phyloP scores from a whole-genome alignment of 805 yeast species.

The Spathaspora passalidarum region DNA sequence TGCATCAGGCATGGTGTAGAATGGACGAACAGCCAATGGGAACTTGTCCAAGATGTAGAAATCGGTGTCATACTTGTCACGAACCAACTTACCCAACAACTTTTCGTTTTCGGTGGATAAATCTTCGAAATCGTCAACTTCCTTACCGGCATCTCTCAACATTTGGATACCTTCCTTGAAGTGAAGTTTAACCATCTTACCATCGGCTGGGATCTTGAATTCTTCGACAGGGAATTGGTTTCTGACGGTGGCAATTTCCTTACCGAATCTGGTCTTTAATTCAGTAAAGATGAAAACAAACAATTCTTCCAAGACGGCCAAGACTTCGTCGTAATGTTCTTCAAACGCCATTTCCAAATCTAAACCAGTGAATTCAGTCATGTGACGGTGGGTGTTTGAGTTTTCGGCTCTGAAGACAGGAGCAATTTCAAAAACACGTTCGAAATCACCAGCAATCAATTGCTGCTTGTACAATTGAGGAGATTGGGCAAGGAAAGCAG shows the following conservation, averaged over 20 bases:
- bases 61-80: slow-evolving; percentile 95
- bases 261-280: slow-evolving; percentile 72
- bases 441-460: slow-evolving; percentile 96
- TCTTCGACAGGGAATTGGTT: slow-evolving; percentile 97
- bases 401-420: slow-evolving; percentile 99
- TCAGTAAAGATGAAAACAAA: slow-evolving; percentile 86
- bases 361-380: slow-evolving; percentile 97
- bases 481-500: slow-evolving; percentile 94
- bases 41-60: slow-evolving; percentile 97
- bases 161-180: slow-evolving; percentile 89
- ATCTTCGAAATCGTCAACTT: slow-evolving; percentile 85
- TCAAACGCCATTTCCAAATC: slow-evolving; percentile 98
- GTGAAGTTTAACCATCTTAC: slow-evolving; percentile 86
- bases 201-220: slow-evolving; percentile 88
- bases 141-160: slow-evolving; percentile 83
- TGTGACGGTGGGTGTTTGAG: slow-evolving; percentile 98
- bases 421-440: slow-evolving; percentile 91
- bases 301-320: slow-evolving; percentile 60
- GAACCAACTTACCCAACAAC: slow-evolving; percentile 83
- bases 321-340: slow-evolving; percentile 94
- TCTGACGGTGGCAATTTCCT: slow-evolving; percentile 86
- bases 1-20: slow-evolving; percentile 98
- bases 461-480: slow-evolving; percentile 98
- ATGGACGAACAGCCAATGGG: slow-evolving; percentile 96
- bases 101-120: slow-evolving; percentile 93